Base-by-base conservation (phyloP, 1,284 basidiomycete species). In the Ustilago nuda region DNA sequence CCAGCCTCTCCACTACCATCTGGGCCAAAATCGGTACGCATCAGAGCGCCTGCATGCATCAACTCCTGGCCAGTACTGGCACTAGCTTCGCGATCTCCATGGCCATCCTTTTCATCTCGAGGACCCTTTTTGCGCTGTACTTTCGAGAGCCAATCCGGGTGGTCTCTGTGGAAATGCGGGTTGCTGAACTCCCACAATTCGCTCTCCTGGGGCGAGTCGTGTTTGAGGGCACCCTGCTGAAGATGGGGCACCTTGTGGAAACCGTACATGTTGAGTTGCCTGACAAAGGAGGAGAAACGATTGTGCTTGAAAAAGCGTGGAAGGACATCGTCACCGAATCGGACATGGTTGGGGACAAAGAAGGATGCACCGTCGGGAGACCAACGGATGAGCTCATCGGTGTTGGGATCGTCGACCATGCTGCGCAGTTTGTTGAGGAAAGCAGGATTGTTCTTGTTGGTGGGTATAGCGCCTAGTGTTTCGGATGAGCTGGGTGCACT, bases 101-200 rank as follows among this genome's bases (percentile, higher is more conserved):
- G 56, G 15, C 68, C n/a, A 30, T 79, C 78, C 65, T 78, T 75
- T 17, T 77, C 76, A 53, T 79, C 81, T 30, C 80, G 92, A 8
- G 72, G 69, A 6, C 81, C 80, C 58, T 82, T 82, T 45, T 85
- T 93, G 50, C 93, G 89, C 65, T 93, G 93, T 61, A 99, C 96
- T 73, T 93, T 90, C 82, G 91, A 92, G n/a, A 98, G 89, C 61
- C 97, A 88, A 79, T 98, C 94, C 6, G 94, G 94, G 80, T 96
- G 94, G 37, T 91, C 94, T 23, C 93, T 91, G 80, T 92, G 91
- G 86, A 98, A 98, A 86, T 94, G 91, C 2, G 92, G 91, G 86
- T 98, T 94, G 72, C 92, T 91, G 86, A 98, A 98, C 86, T 98
- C 93, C 92, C 94, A 96, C 55, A 94, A 90, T 86, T 98, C 95